A percentile compares a stretch with the other conserved stretches of the same genome.
These are phyloP conservation scores for Candolleomyces efflorescens DNA, from an alignment of 768 basidiomycete species.

Conservation along the genomic window DNA sequence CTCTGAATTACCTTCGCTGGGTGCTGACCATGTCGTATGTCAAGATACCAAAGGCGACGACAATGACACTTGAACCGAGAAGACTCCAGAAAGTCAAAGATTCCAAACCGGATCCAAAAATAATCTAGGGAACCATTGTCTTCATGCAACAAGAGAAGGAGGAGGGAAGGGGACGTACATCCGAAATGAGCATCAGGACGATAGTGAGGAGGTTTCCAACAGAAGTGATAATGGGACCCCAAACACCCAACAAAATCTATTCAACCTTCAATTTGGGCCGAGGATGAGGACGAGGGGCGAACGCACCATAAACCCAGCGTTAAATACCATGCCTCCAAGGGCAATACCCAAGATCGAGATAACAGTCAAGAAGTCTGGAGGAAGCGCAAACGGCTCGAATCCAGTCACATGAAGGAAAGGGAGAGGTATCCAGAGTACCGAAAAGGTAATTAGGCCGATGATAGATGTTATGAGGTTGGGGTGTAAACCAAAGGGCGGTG, in stretches of 20 bases:
- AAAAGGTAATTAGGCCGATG: slow-evolving; percentile 76
- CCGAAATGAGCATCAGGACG: slow-evolving; percentile 79
- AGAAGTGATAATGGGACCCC: slow-evolving; percentile 85
- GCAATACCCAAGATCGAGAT: slow-evolving; percentile 65
- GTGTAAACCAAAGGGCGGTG: slow-evolving; percentile 80
- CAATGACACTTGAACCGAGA: slow-evolving; percentile 73
- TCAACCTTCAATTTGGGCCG: not conserved
- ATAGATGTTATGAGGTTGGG: slow-evolving; percentile 76
- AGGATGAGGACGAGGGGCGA: not conserved
- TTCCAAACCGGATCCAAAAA: slow-evolving; percentile 61
- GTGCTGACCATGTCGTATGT: slow-evolving; percentile 60
- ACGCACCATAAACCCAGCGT: slow-evolving; percentile 80
- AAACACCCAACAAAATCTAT: slow-evolving; percentile 75
- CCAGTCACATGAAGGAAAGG: slow-evolving; percentile 66
- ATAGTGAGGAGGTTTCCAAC: slow-evolving; percentile 95
- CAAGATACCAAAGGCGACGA: slow-evolving; percentile 78
- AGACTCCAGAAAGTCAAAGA: slow-evolving; percentile 69
- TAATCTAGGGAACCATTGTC: slow-evolving; percentile 19
- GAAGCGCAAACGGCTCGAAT: slow-evolving; percentile 64
- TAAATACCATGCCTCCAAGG: slow-evolving; percentile 70
- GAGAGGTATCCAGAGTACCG: slow-evolving; percentile 74
- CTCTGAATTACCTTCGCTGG: slow-evolving; percentile 9
- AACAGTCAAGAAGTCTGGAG: slow-evolving; percentile 41
- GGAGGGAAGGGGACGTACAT: slow-evolving; percentile 27
- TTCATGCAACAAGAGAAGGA: not conserved